phyloP scores from a whole-genome alignment of 108 stramenopile species.

The Cyclotella sp. region DNA sequence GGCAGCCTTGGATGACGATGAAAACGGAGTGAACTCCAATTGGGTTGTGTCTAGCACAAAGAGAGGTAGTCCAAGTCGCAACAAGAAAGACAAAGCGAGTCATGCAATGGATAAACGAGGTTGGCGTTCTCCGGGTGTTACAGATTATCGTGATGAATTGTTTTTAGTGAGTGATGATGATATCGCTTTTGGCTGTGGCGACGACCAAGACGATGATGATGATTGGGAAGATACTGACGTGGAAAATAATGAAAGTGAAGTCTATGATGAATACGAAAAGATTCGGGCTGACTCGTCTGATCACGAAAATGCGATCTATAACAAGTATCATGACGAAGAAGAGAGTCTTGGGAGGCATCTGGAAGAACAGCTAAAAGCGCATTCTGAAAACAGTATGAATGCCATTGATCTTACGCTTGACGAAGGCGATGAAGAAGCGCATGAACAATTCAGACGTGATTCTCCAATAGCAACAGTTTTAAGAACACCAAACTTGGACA shows the following conservation, averaged over 20 bases:
- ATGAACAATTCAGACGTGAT: background rate
- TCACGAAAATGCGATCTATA: background rate
- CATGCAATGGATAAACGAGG: slow-evolving; percentile 48
- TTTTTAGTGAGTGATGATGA: slow-evolving; percentile 84
- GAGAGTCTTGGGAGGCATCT: background rate
- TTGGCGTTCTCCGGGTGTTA: slow-evolving; percentile 44
- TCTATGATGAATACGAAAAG: slow-evolving; percentile 5
- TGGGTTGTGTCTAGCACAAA: slow-evolving; percentile 11
- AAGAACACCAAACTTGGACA: background rate
- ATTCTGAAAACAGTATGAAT: background rate
- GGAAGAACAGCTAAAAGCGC: background rate
- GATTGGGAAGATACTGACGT: slow-evolving; percentile 46
- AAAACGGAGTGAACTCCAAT: background rate
- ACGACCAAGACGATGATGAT: slow-evolving; percentile 26
- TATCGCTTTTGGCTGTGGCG: slow-evolving; percentile 60
- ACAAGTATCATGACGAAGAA: background rate
- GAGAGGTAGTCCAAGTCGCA: background rate
- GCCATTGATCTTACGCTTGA: background rate
- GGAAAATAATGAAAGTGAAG: slow-evolving; percentile 4
- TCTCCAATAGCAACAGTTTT: background rate
- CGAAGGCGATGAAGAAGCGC: background rate
- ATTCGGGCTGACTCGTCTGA: background rate
- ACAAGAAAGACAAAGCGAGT: slow-evolving; percentile 19
- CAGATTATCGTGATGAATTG: slow-evolving; percentile 84
- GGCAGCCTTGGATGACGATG: background rate